phyloP scores from a whole-genome alignment of 768 basidiomycete genomes.

The Russula sp. region DNA sequence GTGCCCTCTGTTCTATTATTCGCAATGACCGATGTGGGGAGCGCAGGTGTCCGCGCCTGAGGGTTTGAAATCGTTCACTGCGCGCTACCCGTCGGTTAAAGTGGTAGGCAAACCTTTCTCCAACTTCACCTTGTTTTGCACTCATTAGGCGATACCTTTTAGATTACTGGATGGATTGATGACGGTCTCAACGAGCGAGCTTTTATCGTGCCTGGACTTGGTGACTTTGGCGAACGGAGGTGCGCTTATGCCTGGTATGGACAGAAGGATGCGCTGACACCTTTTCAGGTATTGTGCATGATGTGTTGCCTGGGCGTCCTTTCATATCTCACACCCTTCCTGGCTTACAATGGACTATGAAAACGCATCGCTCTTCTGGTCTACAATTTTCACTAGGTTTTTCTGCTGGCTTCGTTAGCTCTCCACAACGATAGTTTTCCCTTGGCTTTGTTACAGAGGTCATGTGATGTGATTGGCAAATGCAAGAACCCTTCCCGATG shows the following conservation, averaged over 20 bases:
- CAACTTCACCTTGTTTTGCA: neutral
- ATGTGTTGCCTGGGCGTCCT: constrained; percentile 1
- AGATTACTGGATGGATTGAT: constrained; percentile 97
- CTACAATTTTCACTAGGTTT: neutral
- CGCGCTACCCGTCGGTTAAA: constrained; percentile 67
- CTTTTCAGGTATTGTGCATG: constrained; percentile 28
- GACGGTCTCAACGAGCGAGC: constrained; percentile 86
- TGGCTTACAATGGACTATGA: constrained; percentile 8
- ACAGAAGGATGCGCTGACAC: neutral
- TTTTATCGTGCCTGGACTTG: constrained; percentile 91
- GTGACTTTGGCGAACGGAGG: constrained; percentile 95
- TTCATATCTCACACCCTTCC: constrained; percentile 1
- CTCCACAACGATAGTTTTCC: neutral
- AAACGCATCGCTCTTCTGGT: neutral
- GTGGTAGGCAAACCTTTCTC: constrained; percentile 52
- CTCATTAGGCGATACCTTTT: neutral
- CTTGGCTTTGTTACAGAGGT: neutral
- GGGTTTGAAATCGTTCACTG: constrained; percentile 78
- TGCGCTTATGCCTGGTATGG: constrained; percentile 34
- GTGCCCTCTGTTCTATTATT: constrained; percentile 16
- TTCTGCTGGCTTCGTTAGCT: neutral
- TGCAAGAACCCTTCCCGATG: neutral
- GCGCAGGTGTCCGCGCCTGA: constrained; percentile 83
- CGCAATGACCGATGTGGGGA: neutral
- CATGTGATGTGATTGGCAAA: neutral